Conservation (phyloP, 2,329 filamentous ascomycete species). For the Ascochyta lentis region DNA sequence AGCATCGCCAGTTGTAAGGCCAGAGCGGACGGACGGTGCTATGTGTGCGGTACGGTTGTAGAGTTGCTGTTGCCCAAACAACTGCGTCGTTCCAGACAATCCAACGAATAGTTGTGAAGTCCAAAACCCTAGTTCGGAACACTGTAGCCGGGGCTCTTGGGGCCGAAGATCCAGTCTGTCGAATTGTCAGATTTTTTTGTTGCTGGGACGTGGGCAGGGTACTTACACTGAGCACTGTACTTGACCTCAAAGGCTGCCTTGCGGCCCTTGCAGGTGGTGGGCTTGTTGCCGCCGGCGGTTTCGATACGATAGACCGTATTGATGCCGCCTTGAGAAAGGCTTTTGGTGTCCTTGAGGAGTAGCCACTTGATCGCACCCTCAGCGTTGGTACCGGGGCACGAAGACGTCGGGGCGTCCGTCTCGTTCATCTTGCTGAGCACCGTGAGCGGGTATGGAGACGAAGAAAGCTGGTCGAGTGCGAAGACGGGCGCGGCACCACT, state of each 20-base stretch:
- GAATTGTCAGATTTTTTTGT: neutral
- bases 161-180: conserved; percentile 20
- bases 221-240: conserved; percentile 52
- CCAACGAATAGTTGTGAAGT: neutral
- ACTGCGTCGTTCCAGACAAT: neutral
- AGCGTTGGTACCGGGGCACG: conserved; percentile 46
- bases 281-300: conserved; percentile 55
- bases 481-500: conserved; percentile 64
- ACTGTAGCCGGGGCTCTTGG: conserved; percentile 1
- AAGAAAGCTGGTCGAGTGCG: conserved; percentile 54
- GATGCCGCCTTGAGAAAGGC: conserved; percentile 49
- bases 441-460: conserved; percentile 52
- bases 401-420: conserved; percentile 59
- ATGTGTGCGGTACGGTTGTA: neutral
- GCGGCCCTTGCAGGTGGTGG: conserved; percentile 48
- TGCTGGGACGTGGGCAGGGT: neutral
- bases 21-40: neutral
- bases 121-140: neutral
- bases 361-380: conserved; percentile 57
- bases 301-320: conserved; percentile 57
- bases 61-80: neutral
- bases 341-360: conserved; percentile 51
- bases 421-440: conserved; percentile 56
- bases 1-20: neutral
- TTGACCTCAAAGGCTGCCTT: conserved; percentile 46